Base-by-base conservation (phyloP, 352 stramenopile species). In the Pythium scleroteichum region DNA sequence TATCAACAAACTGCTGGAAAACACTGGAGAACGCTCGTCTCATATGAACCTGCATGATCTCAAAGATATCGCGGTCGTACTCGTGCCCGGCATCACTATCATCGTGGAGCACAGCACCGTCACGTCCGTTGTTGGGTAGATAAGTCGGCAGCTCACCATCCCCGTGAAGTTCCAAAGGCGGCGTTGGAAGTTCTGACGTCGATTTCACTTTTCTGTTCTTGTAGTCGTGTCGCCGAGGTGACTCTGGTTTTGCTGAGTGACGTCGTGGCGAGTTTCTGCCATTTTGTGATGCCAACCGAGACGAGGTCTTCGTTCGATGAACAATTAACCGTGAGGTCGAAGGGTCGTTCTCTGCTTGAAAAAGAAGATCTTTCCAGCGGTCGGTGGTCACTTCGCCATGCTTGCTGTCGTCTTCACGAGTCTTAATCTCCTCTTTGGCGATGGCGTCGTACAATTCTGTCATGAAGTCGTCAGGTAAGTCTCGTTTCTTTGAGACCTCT, bases 311-410 rank as follows among this genome's bases (percentile, higher is more conserved):
- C 13, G 60, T 42, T 10, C 35, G 53, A 32, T 69, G 62, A 20
- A 88, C 76, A 59, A 92, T 88, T 3, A 92, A 66, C 0, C 71
- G 72, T 10, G 80, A 92, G 44, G 78, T 78, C 10, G 59, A 62
- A 9, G 81, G 80, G 19, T 90, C 67, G 17, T 69, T 86, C 64
- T 91, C 79, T 26, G 79, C 82, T 55, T 90, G 83, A 35, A 84
- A 82, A 5, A 92, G 52, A 14, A 95, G 46, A 59, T 95, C 85
- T 17, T 88, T 90, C 83, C 83, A 93, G 12, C 85, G 71, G 62
- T 92, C 86, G 0, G 59, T 88, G 13, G 82, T 92, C 6, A 94
- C 78, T 69, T 92, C 82, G 6, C 82, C 81, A 35, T 90, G 71
- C 48, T 88, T 90, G 32, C 83, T 81, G 44, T 76, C 79, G 38